Conservation (phyloP, 495 filamentous ascomycete genomes). For the Umbilicaria muhlenbergii region DNA sequence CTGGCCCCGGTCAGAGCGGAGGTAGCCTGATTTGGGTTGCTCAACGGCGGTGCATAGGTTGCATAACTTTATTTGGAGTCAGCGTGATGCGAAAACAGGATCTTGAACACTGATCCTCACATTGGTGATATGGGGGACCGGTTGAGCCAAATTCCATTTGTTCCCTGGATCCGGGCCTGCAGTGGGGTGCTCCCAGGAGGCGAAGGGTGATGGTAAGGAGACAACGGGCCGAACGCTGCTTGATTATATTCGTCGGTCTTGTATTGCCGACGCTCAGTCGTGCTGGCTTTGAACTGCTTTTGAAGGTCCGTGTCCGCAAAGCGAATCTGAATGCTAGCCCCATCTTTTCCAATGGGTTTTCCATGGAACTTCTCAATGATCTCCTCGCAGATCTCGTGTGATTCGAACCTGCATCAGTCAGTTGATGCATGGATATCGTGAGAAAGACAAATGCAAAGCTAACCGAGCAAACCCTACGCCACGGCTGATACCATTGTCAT, state of each 20-base stretch:
- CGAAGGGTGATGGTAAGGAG: no score
- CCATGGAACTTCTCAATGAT: slow-evolving; percentile 76
- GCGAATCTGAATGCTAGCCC: slow-evolving; percentile 74
- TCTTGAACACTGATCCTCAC: no score
- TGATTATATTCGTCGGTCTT: slow-evolving; percentile 89
- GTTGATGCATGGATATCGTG: not conserved
- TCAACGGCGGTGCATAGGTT: no score
- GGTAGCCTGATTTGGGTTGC: no score
- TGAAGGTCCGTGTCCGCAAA: slow-evolving; percentile 94
- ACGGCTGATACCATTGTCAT: slow-evolving; percentile 77
- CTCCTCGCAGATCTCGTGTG: slow-evolving; percentile 71
- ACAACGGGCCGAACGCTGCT: slow-evolving; percentile 17
- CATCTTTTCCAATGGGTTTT: slow-evolving; percentile 46
- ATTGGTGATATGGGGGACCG: no score
- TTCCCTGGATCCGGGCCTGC: no score
- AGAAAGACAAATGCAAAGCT: slow-evolving; percentile 7
- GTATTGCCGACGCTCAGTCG: slow-evolving; percentile 80
- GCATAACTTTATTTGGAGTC: no score
- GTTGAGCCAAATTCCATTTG: no score
- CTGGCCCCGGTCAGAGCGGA: no score
- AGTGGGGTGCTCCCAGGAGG: no score
- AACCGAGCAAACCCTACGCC: slow-evolving; percentile 96
- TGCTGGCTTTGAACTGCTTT: slow-evolving; percentile 89
- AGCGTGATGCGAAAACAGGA: no score
- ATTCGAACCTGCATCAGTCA: slow-evolving; percentile 51